Conservation (phyloP, 805 yeast genomes). For the Nakazawaea sp. region DNA sequence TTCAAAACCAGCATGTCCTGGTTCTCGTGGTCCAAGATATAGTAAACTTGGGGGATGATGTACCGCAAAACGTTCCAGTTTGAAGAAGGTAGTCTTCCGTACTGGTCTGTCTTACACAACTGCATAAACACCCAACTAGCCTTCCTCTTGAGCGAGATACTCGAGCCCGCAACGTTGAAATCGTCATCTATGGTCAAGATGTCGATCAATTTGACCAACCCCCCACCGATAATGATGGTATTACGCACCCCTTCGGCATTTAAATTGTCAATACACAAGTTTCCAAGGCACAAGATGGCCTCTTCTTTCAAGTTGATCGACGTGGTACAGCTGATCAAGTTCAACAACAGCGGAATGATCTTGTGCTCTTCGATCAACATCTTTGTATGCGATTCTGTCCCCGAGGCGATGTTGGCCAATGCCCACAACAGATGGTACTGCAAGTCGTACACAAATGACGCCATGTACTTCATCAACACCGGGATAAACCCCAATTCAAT, state of each 20-base stretch:
- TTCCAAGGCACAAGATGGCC: constrained; percentile 9
- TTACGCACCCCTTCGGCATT: constrained; percentile 11
- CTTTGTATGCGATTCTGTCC: constrained; percentile 9
- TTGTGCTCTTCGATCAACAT: constrained; percentile 8
- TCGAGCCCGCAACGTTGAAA: neutral
- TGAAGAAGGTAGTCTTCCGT: constrained; percentile 10
- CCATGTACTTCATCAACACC: constrained; percentile 5
- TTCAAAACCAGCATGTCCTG: constrained; percentile 8
- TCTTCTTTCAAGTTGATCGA: constrained; percentile 8
- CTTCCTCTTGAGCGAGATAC: constrained; percentile 6
- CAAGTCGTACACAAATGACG: neutral
- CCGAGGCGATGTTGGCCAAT: constrained; percentile 8
- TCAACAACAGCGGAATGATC: constrained; percentile 7
- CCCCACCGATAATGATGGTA: constrained; percentile 10
- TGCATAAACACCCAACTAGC: constrained; percentile 13
- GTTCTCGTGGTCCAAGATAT: constrained; percentile 1
- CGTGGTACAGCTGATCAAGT: constrained; percentile 5
- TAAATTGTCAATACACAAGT: constrained; percentile 11
- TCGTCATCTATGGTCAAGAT: constrained; percentile 10
- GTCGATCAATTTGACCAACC: constrained; percentile 10
- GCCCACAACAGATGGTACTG: constrained; percentile 11
- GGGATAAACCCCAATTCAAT: constrained; percentile 8
- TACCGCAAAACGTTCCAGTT: constrained; percentile 12
- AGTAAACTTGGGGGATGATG: constrained; percentile 10
- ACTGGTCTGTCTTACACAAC: constrained; percentile 11